A percentile compares a stretch with the other conserved stretches of the same genome.
These are phyloP conservation scores for Leccinum angustisporum DNA, from an alignment of 1,284 basidiomycete genomes.

Conservation along the genomic window DNA sequence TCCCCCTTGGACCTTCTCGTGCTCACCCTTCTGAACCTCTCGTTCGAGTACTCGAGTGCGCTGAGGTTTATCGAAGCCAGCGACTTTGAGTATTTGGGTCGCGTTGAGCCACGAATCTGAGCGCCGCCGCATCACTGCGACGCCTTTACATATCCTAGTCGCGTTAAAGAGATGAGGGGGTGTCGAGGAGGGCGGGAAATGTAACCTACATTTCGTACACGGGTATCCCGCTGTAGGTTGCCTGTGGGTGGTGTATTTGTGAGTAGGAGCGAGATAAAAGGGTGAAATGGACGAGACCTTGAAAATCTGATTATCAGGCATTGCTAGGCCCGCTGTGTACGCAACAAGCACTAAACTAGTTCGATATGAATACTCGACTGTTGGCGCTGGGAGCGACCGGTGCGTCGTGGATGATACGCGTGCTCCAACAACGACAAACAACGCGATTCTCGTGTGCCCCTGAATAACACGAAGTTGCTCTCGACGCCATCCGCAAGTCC, in stretches of 20 bases:
- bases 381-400: slow-evolving; percentile 24
- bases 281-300: slow-evolving; percentile 48
- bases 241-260: slow-evolving; percentile 43
- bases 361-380: slow-evolving; percentile 6
- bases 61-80: slow-evolving; percentile 99
- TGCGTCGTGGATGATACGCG: slow-evolving; percentile 37
- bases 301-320: slow-evolving; percentile 81
- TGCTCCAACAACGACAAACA: slow-evolving; percentile 57
- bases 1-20: slow-evolving; percentile 99
- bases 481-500: not conserved
- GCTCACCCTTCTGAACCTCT: slow-evolving; percentile 97
- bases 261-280: slow-evolving; percentile 11
- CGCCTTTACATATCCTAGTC: slow-evolving; percentile 87
- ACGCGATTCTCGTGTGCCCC: slow-evolving; percentile 28
- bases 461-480: slow-evolving; percentile 7
- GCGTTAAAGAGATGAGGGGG: slow-evolving; percentile 36
- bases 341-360: slow-evolving; percentile 4
- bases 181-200: slow-evolving; percentile 37
- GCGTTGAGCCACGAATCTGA: slow-evolving; percentile 98
- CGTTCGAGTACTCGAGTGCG: slow-evolving; percentile 95
- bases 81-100: slow-evolving; percentile 99
- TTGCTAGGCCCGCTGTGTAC: slow-evolving; percentile 28
- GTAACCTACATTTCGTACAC: slow-evolving; percentile 79
- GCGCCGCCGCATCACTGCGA: slow-evolving; percentile 96
- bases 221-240: slow-evolving; percentile 85